Conservation (phyloP, 306 rosid genomes). For the Spatholobus suberectus region DNA sequence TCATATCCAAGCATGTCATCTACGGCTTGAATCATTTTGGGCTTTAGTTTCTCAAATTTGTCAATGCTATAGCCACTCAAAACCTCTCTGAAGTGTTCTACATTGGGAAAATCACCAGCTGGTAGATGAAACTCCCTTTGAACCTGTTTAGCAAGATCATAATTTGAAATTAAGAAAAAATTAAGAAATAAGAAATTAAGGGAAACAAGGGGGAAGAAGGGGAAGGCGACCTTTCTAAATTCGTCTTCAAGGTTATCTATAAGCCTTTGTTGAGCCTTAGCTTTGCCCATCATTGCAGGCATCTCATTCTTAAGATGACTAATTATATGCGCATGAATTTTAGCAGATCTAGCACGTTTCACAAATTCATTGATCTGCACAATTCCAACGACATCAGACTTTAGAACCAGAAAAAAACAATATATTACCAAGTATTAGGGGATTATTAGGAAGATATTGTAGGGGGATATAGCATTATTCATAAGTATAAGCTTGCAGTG, state of each 20-base stretch:
- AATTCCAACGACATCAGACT: slow-evolving; percentile 13
- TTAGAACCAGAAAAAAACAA: slow-evolving; percentile 9
- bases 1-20: slow-evolving; percentile 97
- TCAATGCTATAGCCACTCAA: slow-evolving; percentile 76
- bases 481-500: neutral
- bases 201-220: neutral
- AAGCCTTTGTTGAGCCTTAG: slow-evolving; percentile 86
- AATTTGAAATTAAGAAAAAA: too few species aligned
- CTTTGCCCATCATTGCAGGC: slow-evolving; percentile 95
- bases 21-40: slow-evolving; percentile 88
- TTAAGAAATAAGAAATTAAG: neutral
- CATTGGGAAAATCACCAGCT: slow-evolving; percentile 86
- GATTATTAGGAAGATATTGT: neutral
- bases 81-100: slow-evolving; percentile 73
- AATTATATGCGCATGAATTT: slow-evolving; percentile 89
- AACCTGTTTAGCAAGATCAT: slow-evolving; percentile 55
- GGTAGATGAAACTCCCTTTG: slow-evolving; percentile 93
- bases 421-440: neutral
- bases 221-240: slow-evolving; percentile 67
- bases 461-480: neutral
- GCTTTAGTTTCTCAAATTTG: slow-evolving; percentile 88
- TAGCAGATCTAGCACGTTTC: slow-evolving; percentile 96
- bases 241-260: slow-evolving; percentile 81
- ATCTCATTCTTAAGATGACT: slow-evolving; percentile 90
- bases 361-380: slow-evolving; percentile 94